Conservation (phyloP, 2,329 filamentous ascomycete species). For the Ceratocystis variospora region DNA sequence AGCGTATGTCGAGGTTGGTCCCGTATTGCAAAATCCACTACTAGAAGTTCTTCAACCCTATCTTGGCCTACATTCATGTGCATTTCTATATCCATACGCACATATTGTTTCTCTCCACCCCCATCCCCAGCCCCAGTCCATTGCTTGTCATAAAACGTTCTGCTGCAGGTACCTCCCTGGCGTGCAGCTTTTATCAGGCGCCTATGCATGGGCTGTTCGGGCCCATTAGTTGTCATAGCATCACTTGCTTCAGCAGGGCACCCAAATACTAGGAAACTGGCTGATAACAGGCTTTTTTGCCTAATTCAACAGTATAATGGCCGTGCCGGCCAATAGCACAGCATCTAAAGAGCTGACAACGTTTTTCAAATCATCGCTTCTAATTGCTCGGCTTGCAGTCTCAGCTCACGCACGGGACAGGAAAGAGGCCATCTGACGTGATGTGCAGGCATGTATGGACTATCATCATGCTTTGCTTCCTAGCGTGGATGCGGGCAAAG, state of each 20-base stretch:
- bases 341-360: neutral
- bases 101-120: neutral
- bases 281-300: constrained; percentile 4
- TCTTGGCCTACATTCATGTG: neutral
- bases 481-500: neutral
- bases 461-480: neutral
- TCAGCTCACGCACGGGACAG: neutral
- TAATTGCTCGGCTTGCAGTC: neutral
- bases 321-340: neutral
- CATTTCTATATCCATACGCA: neutral
- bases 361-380: neutral
- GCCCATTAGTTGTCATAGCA: neutral
- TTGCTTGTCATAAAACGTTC: neutral
- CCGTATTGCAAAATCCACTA: neutral
- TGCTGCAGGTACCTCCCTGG: constrained; percentile 8
- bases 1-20: too few species aligned
- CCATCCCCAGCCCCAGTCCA: neutral
- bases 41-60: neutral
- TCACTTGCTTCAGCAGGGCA: neutral
- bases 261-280: neutral
- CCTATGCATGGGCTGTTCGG: neutral
- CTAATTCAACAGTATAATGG: neutral
- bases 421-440: neutral
- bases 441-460: neutral
- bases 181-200: neutral